Percentiles rank a stretch among this genome's conserved stretches.
These are phyloP conservation scores for Omphalea diandra DNA, from an alignment of 441 rosid genomes.

Conservation along the genomic window DNA sequence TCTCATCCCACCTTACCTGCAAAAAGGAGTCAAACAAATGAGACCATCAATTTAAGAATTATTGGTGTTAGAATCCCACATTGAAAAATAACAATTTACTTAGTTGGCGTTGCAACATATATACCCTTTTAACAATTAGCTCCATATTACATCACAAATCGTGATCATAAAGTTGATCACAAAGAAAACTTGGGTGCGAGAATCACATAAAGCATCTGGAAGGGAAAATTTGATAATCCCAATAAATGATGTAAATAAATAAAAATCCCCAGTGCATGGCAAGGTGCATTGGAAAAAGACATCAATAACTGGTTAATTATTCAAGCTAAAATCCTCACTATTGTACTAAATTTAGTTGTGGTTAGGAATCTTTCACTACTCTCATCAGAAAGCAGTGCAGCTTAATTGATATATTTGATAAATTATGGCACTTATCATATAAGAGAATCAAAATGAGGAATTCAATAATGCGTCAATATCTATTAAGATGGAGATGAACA, in stretches of 20 bases:
- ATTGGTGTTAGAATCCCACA: not conserved
- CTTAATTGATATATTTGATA: not conserved
- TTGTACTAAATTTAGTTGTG: not conserved
- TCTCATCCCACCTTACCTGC: slow-evolving; percentile 92
- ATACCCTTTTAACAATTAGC: too few species aligned
- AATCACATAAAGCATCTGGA: slow-evolving; percentile 4
- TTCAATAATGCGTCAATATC: not conserved
- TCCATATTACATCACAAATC: slow-evolving; percentile 3
- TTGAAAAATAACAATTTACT: too few species aligned
- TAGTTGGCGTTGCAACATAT: too few species aligned
- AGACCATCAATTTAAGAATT: not conserved
- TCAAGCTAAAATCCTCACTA: not conserved
- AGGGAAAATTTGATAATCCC: too few species aligned
- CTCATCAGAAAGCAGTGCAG: not conserved
- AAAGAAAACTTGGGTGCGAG: not conserved
- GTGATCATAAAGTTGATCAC: slow-evolving; percentile 5
- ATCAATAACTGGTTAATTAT: too few species aligned
- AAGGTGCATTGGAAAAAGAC: too few species aligned
- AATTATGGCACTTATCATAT: not conserved
- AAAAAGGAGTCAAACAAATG: slow-evolving; percentile 11
- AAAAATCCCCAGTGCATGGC: too few species aligned
- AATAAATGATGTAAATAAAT: too few species aligned
- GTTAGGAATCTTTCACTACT: not conserved
- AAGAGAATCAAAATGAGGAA: not conserved
- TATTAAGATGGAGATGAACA: not conserved